Base-by-base conservation (phyloP, 2,329 filamentous ascomycete species). In the Fusarium verticillioides region DNA sequence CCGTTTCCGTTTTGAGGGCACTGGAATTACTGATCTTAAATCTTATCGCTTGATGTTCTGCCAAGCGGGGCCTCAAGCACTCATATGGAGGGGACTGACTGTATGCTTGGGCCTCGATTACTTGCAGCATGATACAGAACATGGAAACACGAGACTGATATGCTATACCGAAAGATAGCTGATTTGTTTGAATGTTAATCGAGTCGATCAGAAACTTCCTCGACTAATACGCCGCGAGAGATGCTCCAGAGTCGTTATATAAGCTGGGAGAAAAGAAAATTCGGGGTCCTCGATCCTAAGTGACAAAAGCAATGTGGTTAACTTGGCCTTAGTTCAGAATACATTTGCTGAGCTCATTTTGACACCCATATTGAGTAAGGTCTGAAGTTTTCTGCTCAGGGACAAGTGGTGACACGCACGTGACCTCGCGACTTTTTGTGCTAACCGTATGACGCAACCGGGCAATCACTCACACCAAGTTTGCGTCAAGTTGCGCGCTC, bases 401-500 rank as follows among this genome's bases (percentile, higher is more conserved):
- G 43, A 15, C 37, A 32, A 28, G 21, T 21, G 6, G n/a, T 15
- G 23, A 23, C 8, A 7, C 30, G 30, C 70, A 74, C 72, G 72
- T 74, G 72, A 74, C 53, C 54, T 74, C 71, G 72, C 44, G 72
- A 74, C 69, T 36, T 8, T 21, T 28, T 47, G 52, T 60, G 60
- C 63, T 58, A n/a, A 9, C 15, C 11, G 59, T 59, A 78, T 79
- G 77, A 79, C 77, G 77, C 76, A 79, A 73, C 70, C n/a, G n/a
- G 44, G 32, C 32, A 69, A 52, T 69, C 57, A 71, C 54, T 69
- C 60, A 69, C 60, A 60, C 52, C 52, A 63, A 72, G 69, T 65
- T 69, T 68, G 59, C 56, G 61, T 58, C 50, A 56, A 43, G 46
- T 63, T 43, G 42, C 63, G 62, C 63, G 60, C 46, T 60, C 59